Base-by-base conservation (phyloP, 2,329 filamentous ascomycete genomes). In the Neonectria sp. region DNA sequence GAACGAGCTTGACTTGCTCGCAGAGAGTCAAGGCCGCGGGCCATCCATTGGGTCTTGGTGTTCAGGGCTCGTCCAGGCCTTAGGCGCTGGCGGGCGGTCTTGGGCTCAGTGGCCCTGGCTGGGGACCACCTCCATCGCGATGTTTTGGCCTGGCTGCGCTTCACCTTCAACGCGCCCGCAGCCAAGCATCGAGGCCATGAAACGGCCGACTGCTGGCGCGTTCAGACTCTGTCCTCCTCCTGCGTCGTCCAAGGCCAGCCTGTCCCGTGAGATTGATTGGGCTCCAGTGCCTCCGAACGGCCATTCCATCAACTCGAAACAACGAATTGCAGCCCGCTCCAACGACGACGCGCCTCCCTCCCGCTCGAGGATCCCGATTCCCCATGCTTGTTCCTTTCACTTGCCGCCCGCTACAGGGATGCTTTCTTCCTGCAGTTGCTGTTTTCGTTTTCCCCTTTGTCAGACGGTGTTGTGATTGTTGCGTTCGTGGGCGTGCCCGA, bases 141-240 rank as follows among this genome's bases (percentile, higher is more conserved):
- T 45, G n/a, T 45, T 24, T 45, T 45, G 40, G 40, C 40, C 40
- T 45, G 37, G 31, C 37, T 43, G 21, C 24, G 51, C 31, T 45
- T 65, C 61, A 67, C 69, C 58, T 57, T 57, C 60, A 59, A 58
- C 72, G 59, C 64, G 40, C 43, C 57, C 46, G 60, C 45, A 73
- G 68, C 73, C 75, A 65, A 45, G 35, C 68, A 63, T 63, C n/a
- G 66, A 43, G 72, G 51, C 76, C 71, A 69, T 76, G 76, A 76
- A 72, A 76, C 75, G 55, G 58, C 65, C 67, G 46, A 49, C 53
- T 45, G 53, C 56, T 57, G 64, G 65, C 62, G 58, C 55, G 63
- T 63, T 65, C 65, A 69, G 64, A 27, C 49, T 55, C 51, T 60
- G 27, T 57, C 31, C 51, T 21, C 35, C 60, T 62, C 58, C 45